These are phyloP conservation scores for Scortechinia acanthostroma DNA, from an alignment of 2,329 filamentous ascomycete species.

Conservation along the genomic window DNA sequence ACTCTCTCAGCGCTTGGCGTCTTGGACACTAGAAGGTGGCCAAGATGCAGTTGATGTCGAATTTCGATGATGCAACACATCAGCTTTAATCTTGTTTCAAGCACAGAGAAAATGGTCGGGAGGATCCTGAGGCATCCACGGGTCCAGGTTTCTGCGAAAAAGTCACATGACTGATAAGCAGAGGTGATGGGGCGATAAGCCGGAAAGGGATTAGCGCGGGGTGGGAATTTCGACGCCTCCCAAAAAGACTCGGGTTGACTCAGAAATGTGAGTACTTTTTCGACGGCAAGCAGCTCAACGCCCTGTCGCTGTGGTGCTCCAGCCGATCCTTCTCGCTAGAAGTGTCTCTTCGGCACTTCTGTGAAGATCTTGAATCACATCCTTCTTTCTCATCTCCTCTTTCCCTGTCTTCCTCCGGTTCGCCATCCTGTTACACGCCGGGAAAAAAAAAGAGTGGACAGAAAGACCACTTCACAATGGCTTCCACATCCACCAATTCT, in stretches of 20 bases:
- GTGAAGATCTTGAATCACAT: background rate
- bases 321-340: background rate
- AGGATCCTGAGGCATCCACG: too few species aligned
- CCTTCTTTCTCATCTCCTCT: background rate
- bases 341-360: constrained; percentile 1
- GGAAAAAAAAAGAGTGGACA: background rate
- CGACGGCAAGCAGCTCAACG: background rate
- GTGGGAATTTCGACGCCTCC: too few species aligned
- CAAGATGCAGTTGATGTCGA: too few species aligned
- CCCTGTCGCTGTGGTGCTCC: background rate
- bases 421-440: background rate
- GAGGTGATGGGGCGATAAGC: too few species aligned
- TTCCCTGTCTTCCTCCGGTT: too few species aligned
- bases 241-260: too few species aligned
- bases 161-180: background rate
- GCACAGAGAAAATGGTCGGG: too few species aligned
- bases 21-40: too few species aligned
- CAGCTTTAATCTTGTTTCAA: too few species aligned
- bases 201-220: background rate
- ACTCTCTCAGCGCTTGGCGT: too few species aligned
- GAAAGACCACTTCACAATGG: background rate
- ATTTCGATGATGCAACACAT: too few species aligned
- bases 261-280: background rate
- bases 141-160: background rate
- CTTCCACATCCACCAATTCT: background rate